Evolutionary conservation across 441 rosid species (phyloP).

Genomic region (Erysimum pusillum): DNA sequence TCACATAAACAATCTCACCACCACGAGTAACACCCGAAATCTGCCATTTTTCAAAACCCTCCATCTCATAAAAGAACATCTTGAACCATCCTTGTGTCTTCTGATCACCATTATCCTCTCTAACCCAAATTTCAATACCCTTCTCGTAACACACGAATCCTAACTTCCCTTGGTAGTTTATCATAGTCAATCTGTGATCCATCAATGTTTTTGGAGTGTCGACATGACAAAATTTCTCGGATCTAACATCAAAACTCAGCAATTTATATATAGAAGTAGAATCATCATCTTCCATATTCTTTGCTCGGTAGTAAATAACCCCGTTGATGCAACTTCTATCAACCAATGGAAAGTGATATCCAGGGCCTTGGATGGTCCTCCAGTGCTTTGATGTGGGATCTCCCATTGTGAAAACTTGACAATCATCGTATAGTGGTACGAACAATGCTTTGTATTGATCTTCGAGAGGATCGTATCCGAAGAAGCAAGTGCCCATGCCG

Average conservation of each 20-base stretch:
- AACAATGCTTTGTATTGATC: constrained; percentile 17
- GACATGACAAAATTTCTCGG: background rate
- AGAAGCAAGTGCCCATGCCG: background rate
- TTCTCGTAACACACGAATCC: background rate
- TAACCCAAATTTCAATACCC: background rate
- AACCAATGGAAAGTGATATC: background rate
- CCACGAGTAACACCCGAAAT: background rate
- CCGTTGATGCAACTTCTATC: background rate
- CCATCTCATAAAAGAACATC: background rate
- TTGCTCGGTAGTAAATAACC: background rate
- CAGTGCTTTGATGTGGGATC: constrained; percentile 7
- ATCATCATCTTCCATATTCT: background rate
- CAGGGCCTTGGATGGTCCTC: constrained; percentile 3
- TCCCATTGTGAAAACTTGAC: constrained; percentile 20
- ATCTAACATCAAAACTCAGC: constrained; percentile 7
- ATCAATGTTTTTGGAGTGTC: background rate
- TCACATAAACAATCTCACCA: constrained; percentile 1
- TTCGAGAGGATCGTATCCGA: background rate
- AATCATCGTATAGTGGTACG: background rate
- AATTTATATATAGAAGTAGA: background rate
- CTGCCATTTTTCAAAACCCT: background rate
- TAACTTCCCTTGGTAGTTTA: constrained; percentile 30
- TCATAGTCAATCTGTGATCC: background rate
- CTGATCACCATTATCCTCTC: background rate
- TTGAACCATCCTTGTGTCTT: background rate